Evolutionary conservation across 2,329 filamentous ascomycete species (phyloP).

Genomic region (Colletotrichum sidae): DNA sequence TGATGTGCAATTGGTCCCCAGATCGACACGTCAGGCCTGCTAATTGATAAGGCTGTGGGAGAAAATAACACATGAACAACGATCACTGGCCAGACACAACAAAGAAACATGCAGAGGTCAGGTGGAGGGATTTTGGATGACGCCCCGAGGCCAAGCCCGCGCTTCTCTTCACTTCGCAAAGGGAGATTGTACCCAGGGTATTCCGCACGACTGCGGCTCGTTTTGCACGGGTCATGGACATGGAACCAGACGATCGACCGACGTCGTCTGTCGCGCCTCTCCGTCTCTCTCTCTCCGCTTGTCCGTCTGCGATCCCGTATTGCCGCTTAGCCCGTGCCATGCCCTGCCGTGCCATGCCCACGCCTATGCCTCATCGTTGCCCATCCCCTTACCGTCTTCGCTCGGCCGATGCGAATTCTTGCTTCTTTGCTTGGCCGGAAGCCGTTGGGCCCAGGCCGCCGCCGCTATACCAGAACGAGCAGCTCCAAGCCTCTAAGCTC

Average conservation of each 20-base stretch:
- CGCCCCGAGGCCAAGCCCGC: background rate
- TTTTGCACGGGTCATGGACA: conserved; percentile 23
- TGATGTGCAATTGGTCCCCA: conserved; percentile 3
- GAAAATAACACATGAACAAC: background rate
- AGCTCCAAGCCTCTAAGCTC: background rate
- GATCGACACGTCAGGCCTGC: conserved; percentile 24
- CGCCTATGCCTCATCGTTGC: conserved; percentile 1
- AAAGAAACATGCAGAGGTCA: background rate
- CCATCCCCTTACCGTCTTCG: conserved; percentile 10
- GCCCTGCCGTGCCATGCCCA: conserved; percentile 8
- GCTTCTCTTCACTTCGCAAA: no score
- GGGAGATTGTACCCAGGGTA: no score
- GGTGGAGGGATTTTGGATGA: background rate
- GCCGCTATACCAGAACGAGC: background rate
- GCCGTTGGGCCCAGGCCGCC: background rate
- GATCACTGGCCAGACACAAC: background rate
- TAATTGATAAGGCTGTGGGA: conserved; percentile 9
- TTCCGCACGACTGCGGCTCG: no score
- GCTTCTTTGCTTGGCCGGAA: background rate
- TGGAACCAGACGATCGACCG: background rate
- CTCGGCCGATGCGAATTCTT: conserved; percentile 8
- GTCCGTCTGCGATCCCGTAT: background rate
- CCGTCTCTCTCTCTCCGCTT: background rate
- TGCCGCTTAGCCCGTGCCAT: conserved; percentile 7
- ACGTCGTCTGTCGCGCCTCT: background rate